phyloP scores from a whole-genome alignment of 352 stramenopile genomes.

The Phytophthora agathidicida region DNA sequence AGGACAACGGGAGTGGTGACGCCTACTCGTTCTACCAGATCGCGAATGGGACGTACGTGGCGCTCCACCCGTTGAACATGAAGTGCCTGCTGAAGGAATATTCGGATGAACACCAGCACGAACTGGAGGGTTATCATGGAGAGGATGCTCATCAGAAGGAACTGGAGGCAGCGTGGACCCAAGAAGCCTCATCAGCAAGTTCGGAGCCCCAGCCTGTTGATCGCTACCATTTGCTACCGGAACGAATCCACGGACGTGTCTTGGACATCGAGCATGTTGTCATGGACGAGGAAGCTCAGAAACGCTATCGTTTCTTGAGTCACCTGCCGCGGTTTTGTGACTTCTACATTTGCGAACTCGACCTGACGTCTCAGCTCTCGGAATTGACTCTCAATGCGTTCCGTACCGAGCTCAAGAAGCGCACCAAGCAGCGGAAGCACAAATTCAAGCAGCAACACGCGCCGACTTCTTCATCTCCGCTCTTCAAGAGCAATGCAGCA shows the following conservation, averaged over 20 bases:
- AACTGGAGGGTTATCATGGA: constrained; percentile 8
- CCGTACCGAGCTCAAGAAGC: constrained; percentile 78
- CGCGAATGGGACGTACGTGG: constrained; percentile 84
- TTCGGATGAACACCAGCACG: constrained; percentile 37
- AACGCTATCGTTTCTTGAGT: constrained; percentile 87
- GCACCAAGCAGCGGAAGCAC: constrained; percentile 67
- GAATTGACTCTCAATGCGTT: constrained; percentile 66
- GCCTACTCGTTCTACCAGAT: constrained; percentile 91
- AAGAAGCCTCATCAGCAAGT: constrained; percentile 24
- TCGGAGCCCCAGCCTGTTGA: constrained; percentile 22
- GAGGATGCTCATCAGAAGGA: constrained; percentile 25
- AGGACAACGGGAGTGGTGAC: constrained; percentile 26
- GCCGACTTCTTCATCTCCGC: constrained; percentile 34
- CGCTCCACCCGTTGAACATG: constrained; percentile 91
- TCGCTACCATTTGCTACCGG: constrained; percentile 61
- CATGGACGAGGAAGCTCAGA: constrained; percentile 87
- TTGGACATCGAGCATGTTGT: constrained; percentile 88
- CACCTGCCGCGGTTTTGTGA: constrained; percentile 88
- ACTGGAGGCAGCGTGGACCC: constrained; percentile 37
- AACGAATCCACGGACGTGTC: constrained; percentile 62
- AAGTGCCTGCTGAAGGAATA: constrained; percentile 87
- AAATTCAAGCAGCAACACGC: constrained; percentile 46
- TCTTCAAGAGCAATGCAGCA: constrained; percentile 33
- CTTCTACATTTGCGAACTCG: constrained; percentile 89
- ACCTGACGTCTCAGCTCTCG: constrained; percentile 76